Conservation (phyloP, 768 basidiomycete species). For the Hygrocybe punicea region DNA sequence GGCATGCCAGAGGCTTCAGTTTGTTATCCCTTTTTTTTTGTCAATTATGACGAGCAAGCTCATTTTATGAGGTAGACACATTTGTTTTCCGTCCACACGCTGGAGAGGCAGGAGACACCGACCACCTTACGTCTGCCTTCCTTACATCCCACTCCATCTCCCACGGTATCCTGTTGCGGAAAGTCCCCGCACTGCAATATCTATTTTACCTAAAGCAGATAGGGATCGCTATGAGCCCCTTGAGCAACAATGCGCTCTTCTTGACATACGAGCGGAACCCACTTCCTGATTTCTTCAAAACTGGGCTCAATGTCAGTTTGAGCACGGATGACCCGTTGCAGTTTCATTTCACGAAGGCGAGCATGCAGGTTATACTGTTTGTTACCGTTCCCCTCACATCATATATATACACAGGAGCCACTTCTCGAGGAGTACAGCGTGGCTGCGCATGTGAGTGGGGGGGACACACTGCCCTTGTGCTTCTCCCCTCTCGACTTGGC, state of each 20-base stretch:
- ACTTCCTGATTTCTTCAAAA: constrained; percentile 94
- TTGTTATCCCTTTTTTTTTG: constrained; percentile 27
- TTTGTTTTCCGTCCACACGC: constrained; percentile 96
- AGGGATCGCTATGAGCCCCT: constrained; percentile 95
- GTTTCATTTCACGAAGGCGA: constrained; percentile 96
- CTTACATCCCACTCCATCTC: constrained; percentile 97
- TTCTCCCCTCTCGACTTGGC: no score
- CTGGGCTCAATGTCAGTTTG: constrained; percentile 91
- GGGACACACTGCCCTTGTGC: no score
- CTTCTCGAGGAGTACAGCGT: constrained; percentile 96
- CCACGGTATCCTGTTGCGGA: constrained; percentile 96
- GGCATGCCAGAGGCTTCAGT: constrained; percentile 88
- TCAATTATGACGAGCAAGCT: background rate
- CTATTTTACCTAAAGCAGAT: constrained; percentile 98
- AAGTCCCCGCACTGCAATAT: constrained; percentile 96
- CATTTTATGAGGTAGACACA: constrained; percentile 56
- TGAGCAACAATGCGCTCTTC: constrained; percentile 97
- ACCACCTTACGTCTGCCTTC: constrained; percentile 95
- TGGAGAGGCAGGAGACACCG: constrained; percentile 97
- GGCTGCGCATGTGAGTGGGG: constrained; percentile 77
- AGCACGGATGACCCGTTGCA: constrained; percentile 95
- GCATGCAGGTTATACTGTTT: constrained; percentile 12
- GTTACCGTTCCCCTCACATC: background rate
- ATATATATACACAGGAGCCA: constrained; percentile 62
- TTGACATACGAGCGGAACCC: constrained; percentile 96